Conservation (phyloP, 306 rosid genomes). For the Abrus precatorius region DNA sequence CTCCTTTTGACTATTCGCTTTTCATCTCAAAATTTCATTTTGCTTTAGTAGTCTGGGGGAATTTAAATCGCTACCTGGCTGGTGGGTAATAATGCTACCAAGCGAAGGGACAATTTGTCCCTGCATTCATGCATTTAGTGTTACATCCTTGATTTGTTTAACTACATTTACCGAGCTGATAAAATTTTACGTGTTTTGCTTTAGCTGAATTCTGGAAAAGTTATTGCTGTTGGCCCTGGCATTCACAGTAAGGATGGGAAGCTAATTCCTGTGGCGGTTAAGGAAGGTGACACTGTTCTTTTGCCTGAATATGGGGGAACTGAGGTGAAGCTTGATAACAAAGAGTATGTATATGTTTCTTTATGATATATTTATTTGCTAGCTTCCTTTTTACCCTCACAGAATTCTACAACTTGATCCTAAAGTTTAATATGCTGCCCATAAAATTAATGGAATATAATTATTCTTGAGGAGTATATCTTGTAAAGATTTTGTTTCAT, state of each 20-base stretch:
- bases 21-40: constrained; percentile 31
- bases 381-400: background rate
- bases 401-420: background rate
- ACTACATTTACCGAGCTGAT: background rate
- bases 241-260: constrained; percentile 67
- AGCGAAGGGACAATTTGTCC: background rate
- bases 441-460: constrained; percentile 1
- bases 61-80: too few species aligned
- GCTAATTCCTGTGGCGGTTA: constrained; percentile 60
- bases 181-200: constrained; percentile 14
- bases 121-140: background rate
- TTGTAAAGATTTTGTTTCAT: background rate
- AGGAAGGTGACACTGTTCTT: constrained; percentile 85
- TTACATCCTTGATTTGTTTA: constrained; percentile 30
- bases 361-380: background rate
- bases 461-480: background rate
- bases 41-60: background rate
- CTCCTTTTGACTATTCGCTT: constrained; percentile 11
- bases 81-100: background rate
- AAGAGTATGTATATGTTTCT: constrained; percentile 61
- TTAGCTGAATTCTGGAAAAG: constrained; percentile 78
- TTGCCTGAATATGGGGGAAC: constrained; percentile 82
- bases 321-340: constrained; percentile 77
- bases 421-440: background rate
- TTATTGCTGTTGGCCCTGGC: constrained; percentile 77